Conservation (phyloP, 2,329 filamentous ascomycete species). For the Diatrype stigma region DNA sequence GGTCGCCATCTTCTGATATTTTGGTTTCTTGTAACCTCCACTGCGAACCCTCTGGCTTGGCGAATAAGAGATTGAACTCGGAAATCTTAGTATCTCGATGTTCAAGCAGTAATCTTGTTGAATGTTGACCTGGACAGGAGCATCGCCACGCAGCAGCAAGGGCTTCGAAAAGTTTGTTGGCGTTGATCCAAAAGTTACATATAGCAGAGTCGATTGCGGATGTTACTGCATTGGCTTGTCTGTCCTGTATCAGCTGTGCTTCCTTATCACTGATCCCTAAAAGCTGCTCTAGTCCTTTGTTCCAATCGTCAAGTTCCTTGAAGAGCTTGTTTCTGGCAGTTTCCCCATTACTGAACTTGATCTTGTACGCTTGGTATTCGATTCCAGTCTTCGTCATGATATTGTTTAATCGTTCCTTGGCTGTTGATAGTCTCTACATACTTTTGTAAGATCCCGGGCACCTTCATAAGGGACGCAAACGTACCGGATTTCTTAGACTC, state of each 20-base stretch:
- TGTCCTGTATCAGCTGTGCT: not conserved
- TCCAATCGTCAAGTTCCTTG: constrained; percentile 14
- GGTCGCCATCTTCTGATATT: constrained; percentile 4
- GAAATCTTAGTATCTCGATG: constrained; percentile 1
- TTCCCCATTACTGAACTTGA: constrained; percentile 21
- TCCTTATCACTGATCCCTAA: constrained; percentile 15
- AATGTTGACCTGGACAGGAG: constrained; percentile 16
- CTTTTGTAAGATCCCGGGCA: too few species aligned
- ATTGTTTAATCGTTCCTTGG: not conserved
- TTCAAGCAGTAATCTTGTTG: constrained; percentile 17
- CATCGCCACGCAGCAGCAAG: constrained; percentile 20
- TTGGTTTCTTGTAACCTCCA: constrained; percentile 7
- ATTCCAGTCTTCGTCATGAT: constrained; percentile 5
- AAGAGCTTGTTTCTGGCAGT: constrained; percentile 17
- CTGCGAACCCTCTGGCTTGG: not conserved
- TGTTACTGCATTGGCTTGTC: not conserved
- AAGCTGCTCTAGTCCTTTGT: constrained; percentile 18
- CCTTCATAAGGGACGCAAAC: not conserved
- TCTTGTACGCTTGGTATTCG: constrained; percentile 11
- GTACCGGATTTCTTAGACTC: constrained; percentile 8
- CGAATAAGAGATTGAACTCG: constrained; percentile 17
- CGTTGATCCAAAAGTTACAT: constrained; percentile 22
- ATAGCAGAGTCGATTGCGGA: constrained; percentile 10
- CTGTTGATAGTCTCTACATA: too few species aligned
- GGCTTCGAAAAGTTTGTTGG: constrained; percentile 16